Evolutionary conservation across 257 asterid genomes (phyloP).

Genomic region (Solanum phureja): DNA sequence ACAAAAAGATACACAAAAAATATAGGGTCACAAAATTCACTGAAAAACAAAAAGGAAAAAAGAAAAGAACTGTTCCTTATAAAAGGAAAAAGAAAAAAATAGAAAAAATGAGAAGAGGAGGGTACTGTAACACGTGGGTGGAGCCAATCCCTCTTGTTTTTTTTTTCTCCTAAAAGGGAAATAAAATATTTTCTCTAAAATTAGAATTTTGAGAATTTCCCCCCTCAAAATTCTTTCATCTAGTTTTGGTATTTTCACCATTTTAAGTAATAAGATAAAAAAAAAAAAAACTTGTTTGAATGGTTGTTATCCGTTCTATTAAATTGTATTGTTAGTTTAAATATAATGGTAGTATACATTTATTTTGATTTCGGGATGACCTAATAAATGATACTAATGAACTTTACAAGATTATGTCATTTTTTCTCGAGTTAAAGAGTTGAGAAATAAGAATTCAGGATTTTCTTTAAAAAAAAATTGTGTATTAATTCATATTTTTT

Average conservation of each 20-base stretch:
- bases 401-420: no score
- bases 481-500: neutral
- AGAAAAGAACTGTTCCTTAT: neutral
- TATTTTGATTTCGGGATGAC: no score
- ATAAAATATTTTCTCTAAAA: neutral
- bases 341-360: no score
- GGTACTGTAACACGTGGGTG: neutral
- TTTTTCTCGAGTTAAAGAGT: no score
- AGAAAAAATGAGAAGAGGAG: neutral
- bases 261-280: neutral
- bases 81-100: neutral
- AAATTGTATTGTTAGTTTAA: no score
- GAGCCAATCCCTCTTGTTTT: neutral
- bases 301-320: neutral
- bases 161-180: neutral
- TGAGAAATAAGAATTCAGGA: accelerated
- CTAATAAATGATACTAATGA: no score
- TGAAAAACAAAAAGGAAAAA: neutral
- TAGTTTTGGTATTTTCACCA: neutral
- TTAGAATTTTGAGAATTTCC: neutral
- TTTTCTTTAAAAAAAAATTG: no score
- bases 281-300: neutral
- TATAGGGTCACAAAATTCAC: neutral
- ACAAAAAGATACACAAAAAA: neutral
- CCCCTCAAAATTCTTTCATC: neutral